Percentiles rank a stretch among this genome's conserved stretches.
Conservation (phyloP, 805 yeast genomes). For the Candida wancherniae region DNA sequence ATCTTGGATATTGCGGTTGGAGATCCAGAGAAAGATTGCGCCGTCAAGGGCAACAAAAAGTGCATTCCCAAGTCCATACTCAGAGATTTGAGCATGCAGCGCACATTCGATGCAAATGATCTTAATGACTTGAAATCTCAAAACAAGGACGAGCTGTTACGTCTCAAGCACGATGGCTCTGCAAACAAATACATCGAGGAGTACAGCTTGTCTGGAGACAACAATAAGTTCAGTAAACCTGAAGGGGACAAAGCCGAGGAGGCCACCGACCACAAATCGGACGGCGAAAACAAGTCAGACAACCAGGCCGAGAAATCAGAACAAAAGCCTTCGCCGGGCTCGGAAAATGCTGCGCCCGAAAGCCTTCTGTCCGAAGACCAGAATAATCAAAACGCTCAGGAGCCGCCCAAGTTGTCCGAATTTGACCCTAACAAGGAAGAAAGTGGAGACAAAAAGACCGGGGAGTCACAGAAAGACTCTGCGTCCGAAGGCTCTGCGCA, state of each 20-base stretch:
- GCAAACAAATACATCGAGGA: conserved; percentile 8
- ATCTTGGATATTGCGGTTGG: conserved; percentile 40
- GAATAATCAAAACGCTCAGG: too few species aligned
- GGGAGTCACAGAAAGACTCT: too few species aligned
- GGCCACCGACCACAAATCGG: conserved; percentile 4
- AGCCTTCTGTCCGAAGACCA: too few species aligned
- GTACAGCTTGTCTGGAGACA: conserved; percentile 1
- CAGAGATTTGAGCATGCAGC: conserved; percentile 23
- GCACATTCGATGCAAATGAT: conserved; percentile 26
- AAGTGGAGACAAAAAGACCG: too few species aligned
- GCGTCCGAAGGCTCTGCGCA: too few species aligned
- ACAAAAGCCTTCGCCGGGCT: too few species aligned
- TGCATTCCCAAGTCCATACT: conserved; percentile 26
- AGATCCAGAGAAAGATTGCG: conserved; percentile 25
- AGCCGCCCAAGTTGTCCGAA: too few species aligned
- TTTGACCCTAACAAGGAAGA: too few species aligned
- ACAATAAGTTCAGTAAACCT: conserved; percentile 1
- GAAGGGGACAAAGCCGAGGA: neutral
- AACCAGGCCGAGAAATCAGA: conserved; percentile 1
- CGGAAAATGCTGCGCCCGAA: too few species aligned
- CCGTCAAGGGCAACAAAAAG: conserved; percentile 35
- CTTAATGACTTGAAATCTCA: conserved; percentile 4
- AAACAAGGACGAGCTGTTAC: conserved; percentile 6
- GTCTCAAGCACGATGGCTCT: conserved; percentile 12
- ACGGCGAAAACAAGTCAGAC: conserved; percentile 2